Evolutionary conservation across 768 basidiomycete genomes (phyloP), one percentile per base, ranked within the genome.

Genomic region (Mycena filopes): DNA sequence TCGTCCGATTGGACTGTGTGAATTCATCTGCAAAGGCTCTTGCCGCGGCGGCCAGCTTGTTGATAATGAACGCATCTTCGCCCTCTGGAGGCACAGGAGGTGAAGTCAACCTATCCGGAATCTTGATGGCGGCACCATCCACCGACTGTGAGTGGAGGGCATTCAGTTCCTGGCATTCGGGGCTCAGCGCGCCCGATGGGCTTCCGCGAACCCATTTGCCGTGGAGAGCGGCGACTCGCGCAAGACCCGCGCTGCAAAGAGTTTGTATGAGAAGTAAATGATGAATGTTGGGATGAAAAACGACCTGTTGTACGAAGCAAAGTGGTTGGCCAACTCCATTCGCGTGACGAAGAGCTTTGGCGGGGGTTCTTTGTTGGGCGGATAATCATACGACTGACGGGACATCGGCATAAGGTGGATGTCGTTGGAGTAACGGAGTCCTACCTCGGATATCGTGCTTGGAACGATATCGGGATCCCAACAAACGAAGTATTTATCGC

Each of bases 131-230:
- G 1, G 85, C 89, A 0, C 89, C 89, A 67, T 91, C 89, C 1
- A 90, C 89, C 3, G 85, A 87, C 57, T 89, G 87, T 3, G 89
- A 91, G 68, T 91, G 88, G 11, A 91, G 75, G 0, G 89, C 89
- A 63, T 90, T 91, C 26, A 91, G 78, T 70, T 91, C 89, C 69
- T 90, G 89, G 67, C 89, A 91, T 76, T 91, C 85, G 0, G 83
- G 75, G 69, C 86, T 84, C 67, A 89, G 77, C 0, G 89, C 89
- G 29, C 89, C 89, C 50, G 82, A 73, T 0, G 85, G 82, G 59
- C 82, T 86, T 43, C 76, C 77, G 2, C 84, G 81, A 51, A 84
- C 82, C 89, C 89, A 91, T 73, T 86, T 85, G 2, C 80, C 79
- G 60, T 90, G 89, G 18, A 91, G 76, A 13, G 84, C 79, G 1